Conservation (phyloP, 352 stramenopile species). For the Phytophthora citricola region DNA sequence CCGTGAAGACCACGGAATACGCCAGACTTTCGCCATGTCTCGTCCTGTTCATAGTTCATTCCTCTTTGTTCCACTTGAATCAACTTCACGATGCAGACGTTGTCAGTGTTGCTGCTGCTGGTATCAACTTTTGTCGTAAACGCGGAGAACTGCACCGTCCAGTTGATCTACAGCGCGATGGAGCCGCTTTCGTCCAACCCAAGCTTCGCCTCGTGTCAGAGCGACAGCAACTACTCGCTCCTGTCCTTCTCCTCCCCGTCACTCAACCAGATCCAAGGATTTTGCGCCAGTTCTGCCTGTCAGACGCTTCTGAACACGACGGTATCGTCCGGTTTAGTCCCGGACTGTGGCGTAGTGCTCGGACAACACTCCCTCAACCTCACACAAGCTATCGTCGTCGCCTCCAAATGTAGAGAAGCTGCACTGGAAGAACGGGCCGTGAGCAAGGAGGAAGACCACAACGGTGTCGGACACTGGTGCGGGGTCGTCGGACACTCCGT, state of each 20-base stretch:
- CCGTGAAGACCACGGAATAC: neutral
- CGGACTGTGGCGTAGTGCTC: slow-evolving; percentile 24
- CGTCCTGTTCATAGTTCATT: slow-evolving; percentile 15
- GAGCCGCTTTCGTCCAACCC: slow-evolving; percentile 7
- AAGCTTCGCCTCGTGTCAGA: slow-evolving; percentile 23
- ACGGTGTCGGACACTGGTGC: slow-evolving; percentile 1
- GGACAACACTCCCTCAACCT: slow-evolving; percentile 15
- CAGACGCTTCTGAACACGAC: slow-evolving; percentile 24
- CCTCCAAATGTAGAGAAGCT: slow-evolving; percentile 1
- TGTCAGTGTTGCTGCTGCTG: neutral
- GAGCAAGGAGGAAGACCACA: neutral
- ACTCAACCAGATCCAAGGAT: slow-evolving; percentile 10
- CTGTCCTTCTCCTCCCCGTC: slow-evolving; percentile 10
- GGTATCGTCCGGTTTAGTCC: slow-evolving; percentile 10
- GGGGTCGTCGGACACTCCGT: slow-evolving; percentile 13
- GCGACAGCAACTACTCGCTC: slow-evolving; percentile 34
- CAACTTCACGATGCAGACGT: neutral
- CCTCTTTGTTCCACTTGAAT: slow-evolving; percentile 3
- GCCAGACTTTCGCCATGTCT: neutral
- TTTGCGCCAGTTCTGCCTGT: slow-evolving; percentile 34
- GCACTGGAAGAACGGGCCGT: slow-evolving; percentile 19
- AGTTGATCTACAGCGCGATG: slow-evolving; percentile 4
- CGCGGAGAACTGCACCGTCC: slow-evolving; percentile 24
- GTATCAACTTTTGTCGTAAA: neutral
- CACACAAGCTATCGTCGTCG: slow-evolving; percentile 6